Conservation (phyloP, 192 early-diverging fungal genomes). For the Glomus cerebriforme region DNA sequence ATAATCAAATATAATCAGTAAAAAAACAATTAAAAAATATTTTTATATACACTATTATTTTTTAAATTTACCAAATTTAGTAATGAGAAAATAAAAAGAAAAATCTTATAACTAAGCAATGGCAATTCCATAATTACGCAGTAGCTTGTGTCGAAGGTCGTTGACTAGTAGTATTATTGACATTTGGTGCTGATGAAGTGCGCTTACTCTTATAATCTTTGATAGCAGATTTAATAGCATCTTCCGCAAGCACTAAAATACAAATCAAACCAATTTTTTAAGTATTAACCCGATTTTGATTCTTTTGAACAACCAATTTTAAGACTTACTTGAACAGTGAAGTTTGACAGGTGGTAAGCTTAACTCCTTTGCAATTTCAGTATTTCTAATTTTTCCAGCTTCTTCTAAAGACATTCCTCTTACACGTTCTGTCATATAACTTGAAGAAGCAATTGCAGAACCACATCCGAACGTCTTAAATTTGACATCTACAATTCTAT, state of each 20-base stretch:
- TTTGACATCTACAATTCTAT: slow-evolving; percentile 93
- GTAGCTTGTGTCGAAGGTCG: too few relatives aligned
- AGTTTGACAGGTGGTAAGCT: slow-evolving; percentile 95
- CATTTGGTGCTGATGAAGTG: background rate
- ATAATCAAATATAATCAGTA: too few relatives aligned
- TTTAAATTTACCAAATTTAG: too few relatives aligned
- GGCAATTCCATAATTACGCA: too few relatives aligned
- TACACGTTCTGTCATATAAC: slow-evolving; percentile 92
- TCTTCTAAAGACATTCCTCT: slow-evolving; percentile 92
- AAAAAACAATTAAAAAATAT: too few relatives aligned
- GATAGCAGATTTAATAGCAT: slow-evolving; percentile 98
- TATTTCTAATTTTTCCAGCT: slow-evolving; percentile 91
- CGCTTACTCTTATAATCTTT: slow-evolving; percentile 80
- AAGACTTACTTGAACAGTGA: slow-evolving; percentile 90
- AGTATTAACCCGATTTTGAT: too few relatives aligned
- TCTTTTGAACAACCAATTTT: too few relatives aligned
- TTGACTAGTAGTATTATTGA: too few relatives aligned
- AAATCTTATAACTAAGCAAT: too few relatives aligned
- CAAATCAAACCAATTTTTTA: slow-evolving; percentile 21
- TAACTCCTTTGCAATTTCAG: slow-evolving; percentile 96
- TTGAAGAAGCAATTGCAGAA: slow-evolving; percentile 92
- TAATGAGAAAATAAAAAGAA: too few relatives aligned
- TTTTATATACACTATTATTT: too few relatives aligned
- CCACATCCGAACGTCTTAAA: slow-evolving; percentile 99
- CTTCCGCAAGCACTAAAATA: slow-evolving; percentile 91